Conservation (phyloP, 2,329 filamentous ascomycete species). For the Cercospora sp. region DNA sequence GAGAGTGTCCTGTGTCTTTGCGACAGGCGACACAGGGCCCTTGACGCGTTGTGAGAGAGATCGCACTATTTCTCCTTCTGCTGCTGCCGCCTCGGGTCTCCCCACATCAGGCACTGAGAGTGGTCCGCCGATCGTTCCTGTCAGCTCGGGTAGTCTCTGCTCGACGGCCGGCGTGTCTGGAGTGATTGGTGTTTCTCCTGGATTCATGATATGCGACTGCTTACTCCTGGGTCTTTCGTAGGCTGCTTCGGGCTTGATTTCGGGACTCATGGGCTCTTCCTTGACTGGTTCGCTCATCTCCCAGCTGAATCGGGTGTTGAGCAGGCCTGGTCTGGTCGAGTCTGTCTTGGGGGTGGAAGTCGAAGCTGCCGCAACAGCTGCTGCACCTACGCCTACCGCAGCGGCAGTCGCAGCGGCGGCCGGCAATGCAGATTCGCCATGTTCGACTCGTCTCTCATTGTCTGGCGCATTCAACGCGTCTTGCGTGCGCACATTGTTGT, state of each 20-base stretch:
- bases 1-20: conserved; percentile 26
- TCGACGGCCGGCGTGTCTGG: conserved; percentile 16
- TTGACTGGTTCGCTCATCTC: conserved; percentile 32
- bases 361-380: conserved; percentile 4
- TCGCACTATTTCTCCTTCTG: conserved; percentile 19
- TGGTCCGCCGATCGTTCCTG: conserved; percentile 8
- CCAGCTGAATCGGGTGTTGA: conserved; percentile 43
- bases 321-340: conserved; percentile 21
- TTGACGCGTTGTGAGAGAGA: conserved; percentile 22
- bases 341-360: not conserved
- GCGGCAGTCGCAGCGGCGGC: conserved; percentile 20
- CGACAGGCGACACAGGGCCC: conserved; percentile 26
- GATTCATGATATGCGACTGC: conserved; percentile 49
- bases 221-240: conserved; percentile 37
- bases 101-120: conserved; percentile 10
- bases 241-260: conserved; percentile 33
- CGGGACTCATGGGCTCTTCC: conserved; percentile 27
- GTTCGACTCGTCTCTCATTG: conserved; percentile 27
- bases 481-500: conserved; percentile 31
- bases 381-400: conserved; percentile 11
- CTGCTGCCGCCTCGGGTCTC: conserved; percentile 19
- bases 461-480: conserved; percentile 34
- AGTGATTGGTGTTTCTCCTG: conserved; percentile 34
- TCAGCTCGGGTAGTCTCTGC: conserved; percentile 1
- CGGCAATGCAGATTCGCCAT: conserved; percentile 34